Conservation (phyloP, 805 yeast species). For the Kurtzmaniella cleridarum region DNA sequence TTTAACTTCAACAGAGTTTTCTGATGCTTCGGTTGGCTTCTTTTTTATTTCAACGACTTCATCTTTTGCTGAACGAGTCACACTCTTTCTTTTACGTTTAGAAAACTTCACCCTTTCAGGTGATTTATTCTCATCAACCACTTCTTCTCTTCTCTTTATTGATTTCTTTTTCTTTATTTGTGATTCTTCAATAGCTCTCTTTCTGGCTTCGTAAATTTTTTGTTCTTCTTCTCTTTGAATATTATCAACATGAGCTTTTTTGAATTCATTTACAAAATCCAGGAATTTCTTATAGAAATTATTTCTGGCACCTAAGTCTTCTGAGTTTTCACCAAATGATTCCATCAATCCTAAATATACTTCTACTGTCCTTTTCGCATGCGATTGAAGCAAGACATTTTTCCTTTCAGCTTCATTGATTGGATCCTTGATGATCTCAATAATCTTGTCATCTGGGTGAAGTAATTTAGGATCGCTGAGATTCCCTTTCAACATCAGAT, state of each 20-base stretch:
- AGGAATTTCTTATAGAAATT: slow-evolving; percentile 75
- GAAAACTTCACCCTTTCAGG: slow-evolving; percentile 1
- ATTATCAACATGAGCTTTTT: slow-evolving; percentile 76
- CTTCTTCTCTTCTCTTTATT: slow-evolving; percentile 8
- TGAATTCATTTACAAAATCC: slow-evolving; percentile 73
- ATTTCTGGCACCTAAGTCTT: slow-evolving; percentile 59
- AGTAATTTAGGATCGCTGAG: slow-evolving; percentile 71
- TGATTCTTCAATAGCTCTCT: slow-evolving; percentile 26
- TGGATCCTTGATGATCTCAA: slow-evolving; percentile 55
- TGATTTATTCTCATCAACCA: slow-evolving; percentile 2
- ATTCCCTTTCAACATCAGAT: slow-evolving; percentile 76
- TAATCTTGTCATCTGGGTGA: slow-evolving; percentile 78
- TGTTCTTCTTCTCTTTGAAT: slow-evolving; percentile 77
- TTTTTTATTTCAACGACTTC: not conserved
- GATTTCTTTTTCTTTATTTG: not conserved
- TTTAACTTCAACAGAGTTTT: not conserved
- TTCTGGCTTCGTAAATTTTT: slow-evolving; percentile 34
- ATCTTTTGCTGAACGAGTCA: not conserved
- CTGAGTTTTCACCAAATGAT: slow-evolving; percentile 85
- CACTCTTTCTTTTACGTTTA: not conserved
- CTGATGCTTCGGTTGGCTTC: not conserved
- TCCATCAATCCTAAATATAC: slow-evolving; percentile 71
- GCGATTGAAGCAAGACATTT: slow-evolving; percentile 58
- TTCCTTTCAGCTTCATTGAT: slow-evolving; percentile 74
- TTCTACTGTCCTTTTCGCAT: slow-evolving; percentile 53